phyloP scores from a whole-genome alignment of 805 yeast species.

The Saccharomycopsis amapae region DNA sequence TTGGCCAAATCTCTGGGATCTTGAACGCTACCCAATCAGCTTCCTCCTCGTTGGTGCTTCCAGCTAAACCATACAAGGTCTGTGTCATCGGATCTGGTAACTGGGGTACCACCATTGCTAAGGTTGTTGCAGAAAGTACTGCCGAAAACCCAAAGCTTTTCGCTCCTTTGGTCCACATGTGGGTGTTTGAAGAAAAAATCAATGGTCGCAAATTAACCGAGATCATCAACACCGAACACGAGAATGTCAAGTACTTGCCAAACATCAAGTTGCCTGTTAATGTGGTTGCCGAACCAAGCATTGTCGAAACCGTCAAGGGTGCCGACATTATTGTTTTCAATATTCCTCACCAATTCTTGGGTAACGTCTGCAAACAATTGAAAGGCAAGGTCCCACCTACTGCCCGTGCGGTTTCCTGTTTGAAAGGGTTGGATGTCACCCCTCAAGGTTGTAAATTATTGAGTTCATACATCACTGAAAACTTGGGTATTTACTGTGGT shows the following conservation, averaged over 20 bases:
- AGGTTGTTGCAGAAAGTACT: constrained; percentile 86
- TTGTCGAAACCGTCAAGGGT: constrained; percentile 64
- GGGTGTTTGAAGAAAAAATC: constrained; percentile 88
- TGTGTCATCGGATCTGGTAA: constrained; percentile 94
- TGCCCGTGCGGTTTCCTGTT: constrained; percentile 87
- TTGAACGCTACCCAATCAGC: constrained; percentile 9
- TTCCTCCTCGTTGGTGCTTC: constrained; percentile 2
- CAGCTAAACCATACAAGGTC: constrained; percentile 40
- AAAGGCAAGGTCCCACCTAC: constrained; percentile 64
- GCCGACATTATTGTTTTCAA: constrained; percentile 89
- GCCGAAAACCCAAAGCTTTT: constrained; percentile 66
- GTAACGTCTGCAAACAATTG: constrained; percentile 66
- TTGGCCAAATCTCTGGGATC: constrained; percentile 17
- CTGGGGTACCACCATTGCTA: constrained; percentile 98
- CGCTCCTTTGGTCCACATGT: constrained; percentile 75
- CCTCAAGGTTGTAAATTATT: constrained; percentile 79
- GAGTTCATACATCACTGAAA: constrained; percentile 70
- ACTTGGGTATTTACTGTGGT: constrained; percentile 86
- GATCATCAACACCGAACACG: constrained; percentile 83
- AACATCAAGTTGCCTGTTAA: constrained; percentile 79
- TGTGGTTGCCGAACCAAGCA: constrained; percentile 79
- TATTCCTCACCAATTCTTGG: constrained; percentile 94
- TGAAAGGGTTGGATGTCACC: constrained; percentile 89
- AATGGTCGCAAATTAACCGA: constrained; percentile 79
- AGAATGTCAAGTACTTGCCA: constrained; percentile 93